Conservation (phyloP, 2,329 filamentous ascomycete genomes). For the Trichoderma hamatum region DNA sequence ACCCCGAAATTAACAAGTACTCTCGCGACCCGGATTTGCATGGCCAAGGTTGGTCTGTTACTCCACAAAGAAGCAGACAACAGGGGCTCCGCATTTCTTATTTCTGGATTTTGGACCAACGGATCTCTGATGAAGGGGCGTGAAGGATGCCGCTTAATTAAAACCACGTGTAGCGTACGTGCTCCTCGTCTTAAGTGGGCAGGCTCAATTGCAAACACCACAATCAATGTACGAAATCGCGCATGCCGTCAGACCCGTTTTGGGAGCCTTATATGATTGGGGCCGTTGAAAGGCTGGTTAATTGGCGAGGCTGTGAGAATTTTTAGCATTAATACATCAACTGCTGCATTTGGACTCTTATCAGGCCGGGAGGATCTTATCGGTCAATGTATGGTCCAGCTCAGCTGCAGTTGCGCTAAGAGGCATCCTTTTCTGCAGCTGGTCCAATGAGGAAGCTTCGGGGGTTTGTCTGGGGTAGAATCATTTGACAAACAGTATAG, state of each 20-base stretch:
- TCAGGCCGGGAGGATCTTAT: background rate
- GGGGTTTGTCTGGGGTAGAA: background rate
- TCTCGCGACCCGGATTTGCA: background rate
- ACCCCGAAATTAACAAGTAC: background rate
- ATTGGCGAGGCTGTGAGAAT: background rate
- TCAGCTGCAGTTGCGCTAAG: constrained; percentile 2
- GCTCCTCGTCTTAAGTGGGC: background rate
- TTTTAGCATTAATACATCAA: background rate
- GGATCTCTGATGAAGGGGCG: background rate
- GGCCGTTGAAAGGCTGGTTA: background rate
- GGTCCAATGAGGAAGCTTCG: background rate
- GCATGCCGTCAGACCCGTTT: constrained; percentile 18
- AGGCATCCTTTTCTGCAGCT: constrained; percentile 3
- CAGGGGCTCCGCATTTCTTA: background rate
- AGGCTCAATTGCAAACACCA: background rate
- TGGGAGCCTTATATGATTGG: background rate
- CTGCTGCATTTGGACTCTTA: background rate
- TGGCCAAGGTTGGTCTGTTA: background rate
- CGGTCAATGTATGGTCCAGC: background rate
- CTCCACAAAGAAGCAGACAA: constrained; percentile 2
- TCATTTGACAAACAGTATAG: background rate
- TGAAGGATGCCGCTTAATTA: background rate
- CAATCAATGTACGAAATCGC: background rate
- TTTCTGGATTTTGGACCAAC: background rate
- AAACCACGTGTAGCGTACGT: constrained; percentile 7